A percentile compares a stretch with the other conserved stretches of the same genome.
These are phyloP conservation scores for Glaciozyma antarctica DNA, from an alignment of 768 basidiomycete genomes.

Conservation along the genomic window DNA sequence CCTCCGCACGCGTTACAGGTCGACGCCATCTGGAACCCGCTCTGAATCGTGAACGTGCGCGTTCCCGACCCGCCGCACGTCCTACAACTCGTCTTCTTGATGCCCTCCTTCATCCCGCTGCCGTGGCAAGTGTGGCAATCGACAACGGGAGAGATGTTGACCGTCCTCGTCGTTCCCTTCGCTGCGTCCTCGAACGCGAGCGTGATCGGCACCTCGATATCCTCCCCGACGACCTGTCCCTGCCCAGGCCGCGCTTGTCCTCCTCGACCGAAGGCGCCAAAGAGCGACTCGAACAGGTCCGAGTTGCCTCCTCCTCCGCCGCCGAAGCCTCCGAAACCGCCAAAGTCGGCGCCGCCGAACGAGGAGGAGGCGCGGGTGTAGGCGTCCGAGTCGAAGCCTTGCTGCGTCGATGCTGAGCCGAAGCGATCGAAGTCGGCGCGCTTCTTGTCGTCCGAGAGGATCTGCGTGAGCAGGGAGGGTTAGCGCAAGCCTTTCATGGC, in stretches of 20 bases:
- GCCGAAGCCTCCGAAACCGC: constrained; percentile 51
- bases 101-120: constrained; percentile 73
- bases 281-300: constrained; percentile 52
- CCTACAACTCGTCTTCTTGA: constrained; percentile 66
- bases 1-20: constrained; percentile 79
- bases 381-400: constrained; percentile 84
- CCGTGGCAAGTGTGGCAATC: constrained; percentile 78
- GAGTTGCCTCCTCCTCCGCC: constrained; percentile 43
- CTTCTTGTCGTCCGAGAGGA: constrained; percentile 88
- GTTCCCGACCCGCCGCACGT: constrained; percentile 79
- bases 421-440: constrained; percentile 82
- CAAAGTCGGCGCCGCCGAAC: constrained; percentile 54
- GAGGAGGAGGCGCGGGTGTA: constrained; percentile 49
- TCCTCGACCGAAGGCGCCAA: constrained; percentile 50
- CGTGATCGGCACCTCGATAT: constrained; percentile 66
- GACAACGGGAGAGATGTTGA: constrained; percentile 69
- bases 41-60: constrained; percentile 77
- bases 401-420: constrained; percentile 82
- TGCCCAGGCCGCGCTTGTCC: constrained; percentile 30
- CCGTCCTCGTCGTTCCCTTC: constrained; percentile 67
- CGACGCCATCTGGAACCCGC: constrained; percentile 92
- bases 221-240: constrained; percentile 45
- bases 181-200: constrained; percentile 90
- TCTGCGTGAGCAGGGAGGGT: constrained; percentile 45
- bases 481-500: not conserved